Base-by-base conservation (phyloP, 1,139 yeast genomes). In the Scheffersomyces titani region DNA sequence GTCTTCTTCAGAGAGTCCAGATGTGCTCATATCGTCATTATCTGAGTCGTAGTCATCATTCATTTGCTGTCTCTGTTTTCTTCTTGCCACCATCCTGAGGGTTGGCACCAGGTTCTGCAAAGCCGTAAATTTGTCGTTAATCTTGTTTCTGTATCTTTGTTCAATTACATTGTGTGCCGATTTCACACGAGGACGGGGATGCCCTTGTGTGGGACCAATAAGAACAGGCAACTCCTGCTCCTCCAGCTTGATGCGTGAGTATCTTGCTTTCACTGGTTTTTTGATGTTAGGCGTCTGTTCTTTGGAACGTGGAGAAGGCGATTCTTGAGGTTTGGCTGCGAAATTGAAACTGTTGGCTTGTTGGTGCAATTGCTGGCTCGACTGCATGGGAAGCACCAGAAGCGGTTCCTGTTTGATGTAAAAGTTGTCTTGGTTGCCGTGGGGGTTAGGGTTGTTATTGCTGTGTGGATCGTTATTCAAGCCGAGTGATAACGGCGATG, bases 151-250 rank as follows among this genome's bases (percentile, higher is more conserved):
- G 65, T 78, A 78, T 55, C 83, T 61, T 62, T 79, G 83, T 59
- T 79, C 83, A 54, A 79, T 78, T 5, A 79, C 74, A 58, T 78
- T 79, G 65, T 79, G 83, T 5, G 81, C 74, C 1, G 78, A 74
- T 55, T 73, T 74, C 40, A 68, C 65, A 52, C 65, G 59, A 36
- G 72, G 66, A 51, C 61, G 52, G 9, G 49, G 49, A 20, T 46
- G 48, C 9, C 51, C 51, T 19, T 49, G 51, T 3, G 51, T 49
- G 6, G 49, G 49, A 5, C 49, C 49, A 11, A 46, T 46, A 19
- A 46, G 49, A 9, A 46, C 24, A 7, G 49, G 49, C 20, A 46
- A 22, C 4, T 46, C 49, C n/a, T 46, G 24, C 7, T 46, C 49
- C 3, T 46, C 49, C 22, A 13, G 22, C 49, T 46, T 46, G 18